Conservation (phyloP, 2,329 filamentous ascomycete species). For the Fusarium pilosicola region DNA sequence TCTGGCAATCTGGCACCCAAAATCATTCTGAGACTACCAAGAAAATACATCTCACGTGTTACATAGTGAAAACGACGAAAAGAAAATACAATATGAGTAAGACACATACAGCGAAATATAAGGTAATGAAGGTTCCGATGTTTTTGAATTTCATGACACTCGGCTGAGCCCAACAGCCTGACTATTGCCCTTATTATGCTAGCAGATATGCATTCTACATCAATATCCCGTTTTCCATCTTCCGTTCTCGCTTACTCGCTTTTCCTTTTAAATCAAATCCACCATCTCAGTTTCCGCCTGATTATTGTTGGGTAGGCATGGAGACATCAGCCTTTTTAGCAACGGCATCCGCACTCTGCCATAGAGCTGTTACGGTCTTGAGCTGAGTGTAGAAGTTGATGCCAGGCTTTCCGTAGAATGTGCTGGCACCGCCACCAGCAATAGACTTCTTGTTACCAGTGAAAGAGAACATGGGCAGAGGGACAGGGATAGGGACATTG, state of each 20-base stretch:
- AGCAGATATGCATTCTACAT: slow-evolving; percentile 18
- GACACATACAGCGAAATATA: background rate
- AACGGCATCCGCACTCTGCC: slow-evolving; percentile 86
- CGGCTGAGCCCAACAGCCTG: slow-evolving; percentile 1
- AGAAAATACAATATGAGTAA: background rate
- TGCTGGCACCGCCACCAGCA: slow-evolving; percentile 90
- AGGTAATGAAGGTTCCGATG: slow-evolving; percentile 1
- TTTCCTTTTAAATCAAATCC: background rate
- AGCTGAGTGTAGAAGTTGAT: slow-evolving; percentile 95
- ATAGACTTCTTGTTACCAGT: slow-evolving; percentile 88
- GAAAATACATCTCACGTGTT: background rate
- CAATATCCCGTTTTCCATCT: slow-evolving; percentile 3
- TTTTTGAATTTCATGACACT: slow-evolving; percentile 23
- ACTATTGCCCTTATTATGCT: slow-evolving; percentile 2
- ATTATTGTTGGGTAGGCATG: slow-evolving; percentile 74
- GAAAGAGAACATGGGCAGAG: slow-evolving; percentile 77
- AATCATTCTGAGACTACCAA: background rate
- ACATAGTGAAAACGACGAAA: background rate
- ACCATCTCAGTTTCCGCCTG: background rate
- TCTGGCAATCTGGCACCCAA: background rate
- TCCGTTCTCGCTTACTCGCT: slow-evolving; percentile 1
- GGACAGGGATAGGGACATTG: slow-evolving; percentile 82
- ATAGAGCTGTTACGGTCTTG: slow-evolving; percentile 96
- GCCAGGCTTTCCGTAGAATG: slow-evolving; percentile 94
- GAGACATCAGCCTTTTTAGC: slow-evolving; percentile 85